Percentiles rank a stretch among this genome's conserved stretches.
These are phyloP conservation scores for Fusarium sororula DNA, from an alignment of 2,329 filamentous ascomycete species.

Conservation along the genomic window DNA sequence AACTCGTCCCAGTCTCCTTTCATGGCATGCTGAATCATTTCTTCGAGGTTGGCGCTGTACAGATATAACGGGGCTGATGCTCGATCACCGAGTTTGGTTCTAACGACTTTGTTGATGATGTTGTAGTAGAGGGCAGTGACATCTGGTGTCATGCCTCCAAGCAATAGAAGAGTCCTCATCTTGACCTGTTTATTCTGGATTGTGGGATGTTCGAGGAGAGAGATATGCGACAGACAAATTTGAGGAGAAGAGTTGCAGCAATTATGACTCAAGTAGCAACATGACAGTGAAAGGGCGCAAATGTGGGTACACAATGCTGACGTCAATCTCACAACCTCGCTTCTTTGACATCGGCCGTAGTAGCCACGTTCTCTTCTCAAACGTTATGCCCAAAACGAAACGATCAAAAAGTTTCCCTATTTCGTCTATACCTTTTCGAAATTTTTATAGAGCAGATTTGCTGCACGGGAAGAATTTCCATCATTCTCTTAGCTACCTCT, in stretches of 20 bases:
- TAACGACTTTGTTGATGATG: background rate
- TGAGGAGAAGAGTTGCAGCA: background rate
- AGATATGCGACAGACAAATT: too few relatives aligned
- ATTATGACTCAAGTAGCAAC: background rate
- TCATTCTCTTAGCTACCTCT: rapidly evolving
- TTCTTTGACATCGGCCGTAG: background rate
- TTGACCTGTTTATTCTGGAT: rapidly evolving
- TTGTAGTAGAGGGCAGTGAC: background rate
- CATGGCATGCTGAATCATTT: background rate
- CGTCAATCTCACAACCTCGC: background rate
- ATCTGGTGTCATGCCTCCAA: constrained; percentile 1
- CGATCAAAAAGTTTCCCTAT: rapidly evolving
- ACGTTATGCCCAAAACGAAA: background rate
- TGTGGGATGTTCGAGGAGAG: rapidly evolving
- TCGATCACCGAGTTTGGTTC: background rate
- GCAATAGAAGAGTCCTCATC: background rate
- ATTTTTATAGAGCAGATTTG: too few relatives aligned
- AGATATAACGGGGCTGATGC: background rate
- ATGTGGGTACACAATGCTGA: background rate
- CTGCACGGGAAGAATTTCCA: too few relatives aligned
- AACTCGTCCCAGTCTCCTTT: background rate
- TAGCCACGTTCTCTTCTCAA: background rate
- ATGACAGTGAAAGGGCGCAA: background rate
- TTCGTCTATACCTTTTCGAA: too few relatives aligned
- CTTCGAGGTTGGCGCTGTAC: constrained; percentile 3